A percentile compares a stretch with the other conserved stretches of the same genome.
phyloP scores from a whole-genome alignment of 2,329 filamentous ascomycete species.

The Esteya vermicola region DNA sequence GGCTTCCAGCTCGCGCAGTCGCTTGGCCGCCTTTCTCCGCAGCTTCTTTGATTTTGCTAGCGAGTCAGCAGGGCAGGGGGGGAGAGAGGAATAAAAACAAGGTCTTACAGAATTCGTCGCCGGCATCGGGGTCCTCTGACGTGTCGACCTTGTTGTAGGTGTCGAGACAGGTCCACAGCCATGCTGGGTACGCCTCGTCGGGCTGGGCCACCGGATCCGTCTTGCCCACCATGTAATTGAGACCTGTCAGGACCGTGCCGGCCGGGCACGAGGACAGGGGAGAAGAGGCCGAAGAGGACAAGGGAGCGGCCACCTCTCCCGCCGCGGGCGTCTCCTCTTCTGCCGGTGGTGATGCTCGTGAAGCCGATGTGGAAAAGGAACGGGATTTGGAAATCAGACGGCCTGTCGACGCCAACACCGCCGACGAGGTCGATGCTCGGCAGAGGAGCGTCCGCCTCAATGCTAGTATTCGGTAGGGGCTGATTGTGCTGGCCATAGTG shows the following conservation, averaged over 20 bases:
- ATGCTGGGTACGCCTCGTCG: slow-evolving; percentile 65
- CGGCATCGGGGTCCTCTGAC: slow-evolving; percentile 35
- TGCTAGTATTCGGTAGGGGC: slow-evolving; percentile 34
- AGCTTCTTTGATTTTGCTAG: slow-evolving; percentile 76
- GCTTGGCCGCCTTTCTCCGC: slow-evolving; percentile 55
- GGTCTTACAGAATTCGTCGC: slow-evolving; percentile 67
- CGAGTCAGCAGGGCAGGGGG: background rate
- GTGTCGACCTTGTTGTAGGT: slow-evolving; percentile 38
- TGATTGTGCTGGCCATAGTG: slow-evolving; percentile 14
- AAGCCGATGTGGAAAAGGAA: slow-evolving; percentile 22
- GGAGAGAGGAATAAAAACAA: background rate
- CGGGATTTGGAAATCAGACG: slow-evolving; percentile 12
- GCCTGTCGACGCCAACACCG: slow-evolving; percentile 7
- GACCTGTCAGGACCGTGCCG: slow-evolving; percentile 56
- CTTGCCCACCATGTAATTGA: slow-evolving; percentile 65
- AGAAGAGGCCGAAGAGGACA: no score
- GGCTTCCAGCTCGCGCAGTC: slow-evolving; percentile 40
- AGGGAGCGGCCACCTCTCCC: slow-evolving; percentile 5
- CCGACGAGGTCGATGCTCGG: slow-evolving; percentile 12
- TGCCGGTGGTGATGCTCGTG: slow-evolving; percentile 5
- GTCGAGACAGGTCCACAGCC: slow-evolving; percentile 64
- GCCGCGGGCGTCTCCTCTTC: slow-evolving; percentile 1
- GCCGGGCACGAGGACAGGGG: background rate
- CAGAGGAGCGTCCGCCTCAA: slow-evolving; percentile 29
- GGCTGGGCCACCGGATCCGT: slow-evolving; percentile 58